Percentiles rank a stretch among this genome's conserved stretches.
These are phyloP conservation scores for Euphorbia schlechtendalii DNA, from an alignment of 441 rosid species.

Conservation along the genomic window DNA sequence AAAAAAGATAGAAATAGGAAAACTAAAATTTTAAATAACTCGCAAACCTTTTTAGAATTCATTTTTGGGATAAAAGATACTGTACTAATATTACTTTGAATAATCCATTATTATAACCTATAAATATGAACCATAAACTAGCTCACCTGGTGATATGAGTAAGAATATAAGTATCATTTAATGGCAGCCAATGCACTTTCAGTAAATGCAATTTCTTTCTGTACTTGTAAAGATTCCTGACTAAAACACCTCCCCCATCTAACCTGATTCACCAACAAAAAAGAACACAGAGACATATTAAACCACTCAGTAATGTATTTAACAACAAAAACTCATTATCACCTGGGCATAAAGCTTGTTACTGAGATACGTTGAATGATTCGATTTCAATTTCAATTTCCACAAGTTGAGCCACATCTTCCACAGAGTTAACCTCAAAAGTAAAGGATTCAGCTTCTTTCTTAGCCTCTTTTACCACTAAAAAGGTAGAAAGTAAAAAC, in stretches of 20 bases:
- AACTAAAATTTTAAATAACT: not conserved
- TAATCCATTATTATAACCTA: too few species aligned
- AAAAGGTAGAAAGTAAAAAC: too few species aligned
- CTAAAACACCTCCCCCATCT: slow-evolving; percentile 91
- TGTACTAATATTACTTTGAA: not conserved
- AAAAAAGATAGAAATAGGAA: not conserved
- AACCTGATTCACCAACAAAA: too few species aligned
- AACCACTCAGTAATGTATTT: not conserved
- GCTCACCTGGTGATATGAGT: too few species aligned
- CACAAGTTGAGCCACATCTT: slow-evolving; percentile 65
- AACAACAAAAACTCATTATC: slow-evolving; percentile 15
- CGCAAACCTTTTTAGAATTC: not conserved
- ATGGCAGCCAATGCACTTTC: slow-evolving; percentile 82
- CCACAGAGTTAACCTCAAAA: too few species aligned
- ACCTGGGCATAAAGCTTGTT: slow-evolving; percentile 89
- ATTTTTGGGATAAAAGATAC: not conserved
- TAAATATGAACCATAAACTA: too few species aligned
- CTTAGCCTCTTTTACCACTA: too few species aligned
- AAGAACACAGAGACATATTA: too few species aligned
- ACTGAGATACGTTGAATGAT: slow-evolving; percentile 58
- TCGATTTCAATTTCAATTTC: slow-evolving; percentile 62
- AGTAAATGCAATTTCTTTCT: slow-evolving; percentile 61
- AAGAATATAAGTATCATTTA: slow-evolving; percentile 88
- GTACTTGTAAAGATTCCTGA: slow-evolving; percentile 69
- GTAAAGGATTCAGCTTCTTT: too few species aligned